phyloP scores from a whole-genome alignment of 129 eudicot species.

The Flaveria bidentis region DNA sequence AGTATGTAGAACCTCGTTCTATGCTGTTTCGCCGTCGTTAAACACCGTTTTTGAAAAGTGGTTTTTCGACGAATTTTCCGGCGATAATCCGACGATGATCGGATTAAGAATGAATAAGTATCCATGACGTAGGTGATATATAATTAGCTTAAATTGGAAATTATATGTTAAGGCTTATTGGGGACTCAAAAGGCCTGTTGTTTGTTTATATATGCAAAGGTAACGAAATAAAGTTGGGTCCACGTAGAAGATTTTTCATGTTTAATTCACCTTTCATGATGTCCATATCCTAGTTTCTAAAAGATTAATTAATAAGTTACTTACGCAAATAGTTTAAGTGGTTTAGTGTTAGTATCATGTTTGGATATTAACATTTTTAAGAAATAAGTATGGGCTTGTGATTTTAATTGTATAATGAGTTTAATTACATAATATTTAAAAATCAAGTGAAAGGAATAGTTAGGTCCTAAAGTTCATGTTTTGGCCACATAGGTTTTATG shows the following conservation, averaged over 20 bases:
- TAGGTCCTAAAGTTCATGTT: too few relatives aligned
- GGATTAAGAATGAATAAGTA: conserved; percentile 19
- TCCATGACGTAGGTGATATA: neutral
- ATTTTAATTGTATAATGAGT: too few relatives aligned
- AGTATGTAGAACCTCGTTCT: conserved; percentile 28
- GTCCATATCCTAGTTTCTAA: too few relatives aligned
- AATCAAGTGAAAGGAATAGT: too few relatives aligned
- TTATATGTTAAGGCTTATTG: too few relatives aligned
- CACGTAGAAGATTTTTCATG: neutral
- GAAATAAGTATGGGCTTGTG: too few relatives aligned
- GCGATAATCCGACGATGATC: conserved; percentile 12
- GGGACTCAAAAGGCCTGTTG: neutral
- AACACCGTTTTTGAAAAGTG: conserved; percentile 15
- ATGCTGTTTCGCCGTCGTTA: conserved; percentile 21
- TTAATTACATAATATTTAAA: too few relatives aligned
- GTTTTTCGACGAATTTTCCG: conserved; percentile 21
- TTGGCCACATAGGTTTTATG: too few relatives aligned
- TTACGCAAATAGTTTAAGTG: too few relatives aligned
- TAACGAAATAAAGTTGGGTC: neutral
- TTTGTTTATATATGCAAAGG: conserved; percentile 4
- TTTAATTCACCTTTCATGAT: neutral
- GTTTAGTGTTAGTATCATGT: too few relatives aligned
- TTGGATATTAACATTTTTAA: too few relatives aligned
- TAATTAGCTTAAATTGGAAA: conserved; percentile 2
- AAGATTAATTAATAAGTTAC: too few relatives aligned